phyloP scores from a whole-genome alignment of 768 basidiomycete genomes.

The Sarcodon aspratus region DNA sequence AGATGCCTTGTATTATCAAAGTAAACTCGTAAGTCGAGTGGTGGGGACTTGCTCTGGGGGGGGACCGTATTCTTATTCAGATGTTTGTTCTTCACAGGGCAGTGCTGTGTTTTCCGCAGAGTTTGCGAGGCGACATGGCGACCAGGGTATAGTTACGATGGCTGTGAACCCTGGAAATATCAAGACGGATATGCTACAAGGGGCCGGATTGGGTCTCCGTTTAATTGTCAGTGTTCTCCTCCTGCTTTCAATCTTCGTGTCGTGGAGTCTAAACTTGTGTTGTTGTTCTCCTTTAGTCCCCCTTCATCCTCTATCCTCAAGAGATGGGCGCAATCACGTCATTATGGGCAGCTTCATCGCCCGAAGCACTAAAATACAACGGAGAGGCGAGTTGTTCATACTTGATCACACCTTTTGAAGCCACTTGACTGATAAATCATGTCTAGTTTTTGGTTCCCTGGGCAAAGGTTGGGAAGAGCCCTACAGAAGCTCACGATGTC shows the following conservation, averaged over 20 bases:
- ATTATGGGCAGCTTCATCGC: conserved; percentile 23
- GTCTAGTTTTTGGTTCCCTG: conserved; percentile 18
- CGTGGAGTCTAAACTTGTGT: no score
- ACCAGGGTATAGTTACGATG: conserved; percentile 19
- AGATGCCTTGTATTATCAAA: conserved; percentile 10
- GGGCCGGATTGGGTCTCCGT: no score
- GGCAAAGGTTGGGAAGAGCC: conserved; percentile 11
- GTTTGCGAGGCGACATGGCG: conserved; percentile 30
- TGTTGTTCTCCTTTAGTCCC: no score
- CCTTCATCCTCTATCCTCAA: conserved; percentile 10
- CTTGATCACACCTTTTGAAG: no score
- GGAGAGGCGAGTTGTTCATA: conserved; percentile 24
- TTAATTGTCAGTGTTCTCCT: no score
- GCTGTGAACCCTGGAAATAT: no score
- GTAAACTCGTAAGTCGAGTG: conserved; percentile 26
- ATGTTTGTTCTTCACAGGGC: conserved; percentile 1
- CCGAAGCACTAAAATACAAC: conserved; percentile 23
- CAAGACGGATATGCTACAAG: no score
- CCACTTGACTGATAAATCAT: neutral
- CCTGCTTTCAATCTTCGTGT: no score
- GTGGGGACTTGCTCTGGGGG: neutral
- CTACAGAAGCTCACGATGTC: conserved; percentile 7
- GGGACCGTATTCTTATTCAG: neutral
- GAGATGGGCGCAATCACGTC: conserved; percentile 19
- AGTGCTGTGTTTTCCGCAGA: conserved; percentile 29